Conservation (phyloP, 495 filamentous ascomycete species). For the Lineolata rhizophorae region DNA sequence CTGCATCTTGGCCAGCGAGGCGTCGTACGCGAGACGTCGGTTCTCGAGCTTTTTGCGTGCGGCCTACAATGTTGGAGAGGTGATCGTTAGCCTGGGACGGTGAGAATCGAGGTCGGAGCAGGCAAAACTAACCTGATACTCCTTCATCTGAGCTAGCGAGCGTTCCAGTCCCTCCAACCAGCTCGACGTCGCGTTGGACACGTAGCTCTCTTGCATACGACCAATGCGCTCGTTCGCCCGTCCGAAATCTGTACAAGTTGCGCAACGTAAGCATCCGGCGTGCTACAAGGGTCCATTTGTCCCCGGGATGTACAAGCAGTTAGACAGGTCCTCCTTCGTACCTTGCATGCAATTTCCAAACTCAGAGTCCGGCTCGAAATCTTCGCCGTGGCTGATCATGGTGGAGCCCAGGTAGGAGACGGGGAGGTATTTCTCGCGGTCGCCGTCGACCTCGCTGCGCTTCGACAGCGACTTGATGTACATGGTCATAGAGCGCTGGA, state of each 20-base stretch:
- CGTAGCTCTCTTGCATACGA: constrained; percentile 68
- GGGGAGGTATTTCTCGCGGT: constrained; percentile 67
- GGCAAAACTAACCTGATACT: constrained; percentile 51
- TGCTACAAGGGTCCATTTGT: constrained; percentile 2
- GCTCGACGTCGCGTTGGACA: constrained; percentile 55
- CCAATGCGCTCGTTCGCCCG: constrained; percentile 66
- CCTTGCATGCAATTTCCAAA: constrained; percentile 76
- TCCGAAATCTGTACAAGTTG: constrained; percentile 14
- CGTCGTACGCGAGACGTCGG: constrained; percentile 77
- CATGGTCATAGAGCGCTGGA: constrained; percentile 69
- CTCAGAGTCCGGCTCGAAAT: constrained; percentile 78
- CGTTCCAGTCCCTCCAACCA: constrained; percentile 88
- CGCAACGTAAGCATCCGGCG: no score
- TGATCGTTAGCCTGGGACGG: not conserved
- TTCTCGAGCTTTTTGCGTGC: constrained; percentile 89
- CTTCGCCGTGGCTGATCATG: constrained; percentile 84
- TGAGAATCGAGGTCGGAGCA: not conserved
- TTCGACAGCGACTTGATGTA: constrained; percentile 88
- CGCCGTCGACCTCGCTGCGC: constrained; percentile 61
- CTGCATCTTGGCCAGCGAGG: constrained; percentile 76
- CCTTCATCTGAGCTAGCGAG: constrained; percentile 86
- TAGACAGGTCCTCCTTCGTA: constrained; percentile 25
- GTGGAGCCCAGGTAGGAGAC: constrained; percentile 62
- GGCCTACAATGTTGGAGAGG: no score
- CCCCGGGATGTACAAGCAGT: not conserved